phyloP scores from a whole-genome alignment of 108 stramenopile species.

The Chaetoceros muelleri region DNA sequence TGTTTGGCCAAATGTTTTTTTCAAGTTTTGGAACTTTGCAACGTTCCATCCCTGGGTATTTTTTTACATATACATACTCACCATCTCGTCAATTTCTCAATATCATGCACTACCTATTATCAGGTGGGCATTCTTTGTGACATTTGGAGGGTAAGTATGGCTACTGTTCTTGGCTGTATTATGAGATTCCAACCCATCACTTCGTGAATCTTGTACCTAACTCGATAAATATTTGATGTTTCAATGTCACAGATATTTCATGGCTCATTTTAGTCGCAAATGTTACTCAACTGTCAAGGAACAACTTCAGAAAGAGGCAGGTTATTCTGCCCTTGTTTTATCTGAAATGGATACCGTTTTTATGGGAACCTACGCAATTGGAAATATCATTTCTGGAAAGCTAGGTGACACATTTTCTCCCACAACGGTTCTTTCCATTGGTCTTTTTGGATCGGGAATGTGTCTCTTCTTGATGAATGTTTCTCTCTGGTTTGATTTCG shows the following conservation, averaged over 20 bases:
- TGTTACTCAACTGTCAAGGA: conserved; percentile 94
- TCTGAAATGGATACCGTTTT: conserved; percentile 91
- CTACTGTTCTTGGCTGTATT: no score
- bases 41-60: not conserved
- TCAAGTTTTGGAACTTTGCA: conserved; percentile 2
- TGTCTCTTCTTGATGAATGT: conserved; percentile 80
- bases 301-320: conserved; percentile 63
- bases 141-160: conserved; percentile 90
- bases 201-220: no score
- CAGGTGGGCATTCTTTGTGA: conserved; percentile 89
- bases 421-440: conserved; percentile 82
- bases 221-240: no score
- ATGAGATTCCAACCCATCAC: no score
- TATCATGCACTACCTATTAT: no score
- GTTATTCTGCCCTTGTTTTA: conserved; percentile 64
- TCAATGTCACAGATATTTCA: no score
- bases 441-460: conserved; percentile 81
- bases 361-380: conserved; percentile 92
- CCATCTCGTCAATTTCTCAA: not conserved
- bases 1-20: conserved; percentile 2
- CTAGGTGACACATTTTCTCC: conserved; percentile 91
- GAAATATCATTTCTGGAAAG: conserved; percentile 88
- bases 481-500: conserved; percentile 77
- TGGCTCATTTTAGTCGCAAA: conserved; percentile 92
- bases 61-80: conserved; percentile 1